Evolutionary conservation across 768 basidiomycete genomes (phyloP), one percentile per base, ranked within the genome.

Genomic region (Fomitopsis pulvina): DNA sequence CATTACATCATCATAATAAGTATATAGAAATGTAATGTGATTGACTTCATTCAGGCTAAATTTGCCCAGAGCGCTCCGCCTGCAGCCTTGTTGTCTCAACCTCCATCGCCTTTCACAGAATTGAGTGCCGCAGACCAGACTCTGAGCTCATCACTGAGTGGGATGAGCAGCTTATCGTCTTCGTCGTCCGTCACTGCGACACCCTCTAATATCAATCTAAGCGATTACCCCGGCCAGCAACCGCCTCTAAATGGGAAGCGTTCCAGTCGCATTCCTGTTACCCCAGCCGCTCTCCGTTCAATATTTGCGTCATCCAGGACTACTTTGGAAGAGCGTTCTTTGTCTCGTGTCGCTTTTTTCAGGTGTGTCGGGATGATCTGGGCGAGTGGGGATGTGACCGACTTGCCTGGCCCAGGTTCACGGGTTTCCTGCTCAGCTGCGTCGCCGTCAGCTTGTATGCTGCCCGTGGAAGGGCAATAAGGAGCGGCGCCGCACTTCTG

Each of bases 221-320:
- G 45, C 4, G 49, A 50, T 14, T 48, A 54, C 27, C 52, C 53
- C 1, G 25, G 25, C 22, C 22, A 28, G 21, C 38, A 24, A 22
- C 47, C 47, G 8, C n/a, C 21, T 11, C 37, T 26, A 2, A 11
- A 25, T 21, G 37, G 60, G 9, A 44, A 50, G 34, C 60, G 71
- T 16, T 69, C 76, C 18, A 80, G 78, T 51, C 78, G 85, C 22
- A 85, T 92, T 45, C 88, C 89, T 48, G 86, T 92, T 18, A 91
- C 89, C 0, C 89, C 89, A 9, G 84, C 85, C 9, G 83, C 87
- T 1, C 64, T 92, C 51, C 76, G 89, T 34, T 83, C 86, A 45
- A 92, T 92, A 57, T 92, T 92, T 64, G 80, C 90, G 24, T 92
- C 88, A 11, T 92, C 89, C 20, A 79, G 89, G 12, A 84, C 86